Evolutionary conservation across 768 basidiomycete genomes (phyloP), one percentile per base, ranked within the genome.

Genomic region (Mycena leptocephala): DNA sequence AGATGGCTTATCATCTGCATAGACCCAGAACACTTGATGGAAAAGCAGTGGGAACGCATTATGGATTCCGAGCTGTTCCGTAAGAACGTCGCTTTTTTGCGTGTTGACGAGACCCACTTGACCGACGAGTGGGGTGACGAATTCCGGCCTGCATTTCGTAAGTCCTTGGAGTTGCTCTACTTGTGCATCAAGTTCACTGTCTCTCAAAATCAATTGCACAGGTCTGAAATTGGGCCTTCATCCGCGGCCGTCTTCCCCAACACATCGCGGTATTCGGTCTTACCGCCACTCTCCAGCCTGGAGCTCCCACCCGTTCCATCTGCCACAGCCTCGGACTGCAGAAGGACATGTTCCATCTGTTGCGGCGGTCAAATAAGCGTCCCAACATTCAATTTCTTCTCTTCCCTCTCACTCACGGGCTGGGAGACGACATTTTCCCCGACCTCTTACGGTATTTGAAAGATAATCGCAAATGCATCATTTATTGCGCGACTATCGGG

Each of bases 21-120:
- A 18, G 55, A 56, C 9, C 55, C 55, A 8, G 55, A 56, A 32
- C 55, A 56, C 55, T 10, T 56, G 3, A 56, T 20, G n/a, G n/a
- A n/a, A n/a, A n/a, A n/a, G n/a, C n/a, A n/a, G n/a, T n/a, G n/a
- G n/a, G n/a, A n/a, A n/a, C 24, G 22, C 13, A 76, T 71, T 30
- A 65, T 51, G n/a, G 61, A 64, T 22, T 62, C 58, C 20, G n/a
- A 28, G 26, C 18, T 55, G 20, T 76, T 76, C 37, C 68, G 69
- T 24, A 24, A 48, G 7, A 76, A 76, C 35, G 6, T 71, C 48
- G 43, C 33, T 18, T 71, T 71, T 33, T 11, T n/a, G 5, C 56
- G 75, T 32, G n/a, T 55, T 13, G 75, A 76, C 35, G 75, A 76
- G 48, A 46, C 33, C 1, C 75, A 76, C 35, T 35, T 76, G 69